Evolutionary conservation across 306 rosid species (phyloP).

Genomic region (Citrullus colocynthis): DNA sequence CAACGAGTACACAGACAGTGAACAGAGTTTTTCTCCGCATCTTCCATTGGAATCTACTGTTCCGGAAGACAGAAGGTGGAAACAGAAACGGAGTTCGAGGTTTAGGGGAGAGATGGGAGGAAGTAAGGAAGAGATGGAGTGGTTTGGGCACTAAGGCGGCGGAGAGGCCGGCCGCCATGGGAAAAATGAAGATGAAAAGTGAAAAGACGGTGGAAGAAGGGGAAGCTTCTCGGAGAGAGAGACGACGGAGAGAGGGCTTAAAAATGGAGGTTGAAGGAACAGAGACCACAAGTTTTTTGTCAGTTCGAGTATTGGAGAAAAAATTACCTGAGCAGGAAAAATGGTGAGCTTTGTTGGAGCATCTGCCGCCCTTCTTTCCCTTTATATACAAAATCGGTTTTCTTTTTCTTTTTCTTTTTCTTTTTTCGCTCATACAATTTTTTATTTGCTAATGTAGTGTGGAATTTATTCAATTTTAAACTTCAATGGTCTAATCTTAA

Average conservation of each 20-base stretch:
- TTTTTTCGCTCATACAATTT: no score
- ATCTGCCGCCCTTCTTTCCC: neutral
- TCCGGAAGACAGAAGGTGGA: conserved; percentile 23
- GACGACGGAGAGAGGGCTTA: neutral
- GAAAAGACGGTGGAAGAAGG: neutral
- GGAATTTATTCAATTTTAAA: no score
- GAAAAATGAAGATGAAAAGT: neutral
- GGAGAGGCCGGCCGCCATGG: conserved; percentile 73
- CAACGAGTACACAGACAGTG: conserved; percentile 55
- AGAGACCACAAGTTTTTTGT: neutral
- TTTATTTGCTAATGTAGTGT: no score
- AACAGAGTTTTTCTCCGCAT: conserved; percentile 26
- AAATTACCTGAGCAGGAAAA: neutral
- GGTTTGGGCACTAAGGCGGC: conserved; percentile 43
- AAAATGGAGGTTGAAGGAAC: neutral
- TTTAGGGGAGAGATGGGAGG: conserved; percentile 29
- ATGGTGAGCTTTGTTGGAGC: neutral
- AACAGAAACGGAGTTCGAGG: conserved; percentile 21
- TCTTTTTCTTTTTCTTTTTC: no score
- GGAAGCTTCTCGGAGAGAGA: conserved; percentile 1
- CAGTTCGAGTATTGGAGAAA: neutral
- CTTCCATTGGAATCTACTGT: conserved; percentile 1
- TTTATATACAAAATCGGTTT: neutral
- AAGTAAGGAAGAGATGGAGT: conserved; percentile 25
- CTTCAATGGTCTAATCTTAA: no score